phyloP scores from a whole-genome alignment of 768 basidiomycete genomes.

The Serpula lacrymans region DNA sequence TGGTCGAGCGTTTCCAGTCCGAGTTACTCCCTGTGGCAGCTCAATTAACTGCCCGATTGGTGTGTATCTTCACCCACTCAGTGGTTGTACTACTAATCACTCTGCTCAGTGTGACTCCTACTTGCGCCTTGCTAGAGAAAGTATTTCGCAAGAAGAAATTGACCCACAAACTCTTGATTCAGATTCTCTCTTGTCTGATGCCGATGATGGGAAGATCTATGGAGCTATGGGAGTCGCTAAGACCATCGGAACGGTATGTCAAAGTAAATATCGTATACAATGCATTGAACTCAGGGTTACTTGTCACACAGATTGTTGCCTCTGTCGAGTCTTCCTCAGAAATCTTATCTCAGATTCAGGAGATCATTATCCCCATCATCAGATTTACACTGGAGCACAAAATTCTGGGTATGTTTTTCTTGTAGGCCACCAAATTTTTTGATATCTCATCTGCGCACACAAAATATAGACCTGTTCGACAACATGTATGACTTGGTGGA shows the following conservation, averaged over 20 bases:
- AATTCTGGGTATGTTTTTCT: slow-evolving; percentile 51
- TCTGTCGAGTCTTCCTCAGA: slow-evolving; percentile 72
- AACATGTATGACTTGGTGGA: slow-evolving; percentile 87
- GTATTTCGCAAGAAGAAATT: slow-evolving; percentile 48
- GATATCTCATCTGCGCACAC: neutral
- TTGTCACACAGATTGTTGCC: slow-evolving; percentile 58
- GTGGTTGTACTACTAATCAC: neutral
- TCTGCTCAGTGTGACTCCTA: slow-evolving; percentile 72
- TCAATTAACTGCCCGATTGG: slow-evolving; percentile 73
- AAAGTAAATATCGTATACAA: slow-evolving; percentile 1
- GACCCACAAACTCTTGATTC: slow-evolving; percentile 49
- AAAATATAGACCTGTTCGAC: slow-evolving; percentile 71
- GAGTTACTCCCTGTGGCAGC: slow-evolving; percentile 84
- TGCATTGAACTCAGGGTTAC: too few species aligned
- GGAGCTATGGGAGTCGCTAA: slow-evolving; percentile 86
- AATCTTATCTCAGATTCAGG: slow-evolving; percentile 76
- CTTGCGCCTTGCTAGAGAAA: slow-evolving; percentile 71
- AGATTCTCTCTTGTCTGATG: slow-evolving; percentile 50
- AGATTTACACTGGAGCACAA: slow-evolving; percentile 73
- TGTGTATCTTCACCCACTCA: slow-evolving; percentile 31
- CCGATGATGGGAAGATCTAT: slow-evolving; percentile 84
- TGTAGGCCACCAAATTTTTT: neutral
- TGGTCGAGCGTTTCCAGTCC: slow-evolving; percentile 83
- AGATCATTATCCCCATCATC: slow-evolving; percentile 77
- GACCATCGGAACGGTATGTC: slow-evolving; percentile 72